Percentiles rank a stretch among this genome's conserved stretches.
These are phyloP conservation scores for Podospora didyma DNA, from an alignment of 495 filamentous ascomycete genomes.

Conservation along the genomic window DNA sequence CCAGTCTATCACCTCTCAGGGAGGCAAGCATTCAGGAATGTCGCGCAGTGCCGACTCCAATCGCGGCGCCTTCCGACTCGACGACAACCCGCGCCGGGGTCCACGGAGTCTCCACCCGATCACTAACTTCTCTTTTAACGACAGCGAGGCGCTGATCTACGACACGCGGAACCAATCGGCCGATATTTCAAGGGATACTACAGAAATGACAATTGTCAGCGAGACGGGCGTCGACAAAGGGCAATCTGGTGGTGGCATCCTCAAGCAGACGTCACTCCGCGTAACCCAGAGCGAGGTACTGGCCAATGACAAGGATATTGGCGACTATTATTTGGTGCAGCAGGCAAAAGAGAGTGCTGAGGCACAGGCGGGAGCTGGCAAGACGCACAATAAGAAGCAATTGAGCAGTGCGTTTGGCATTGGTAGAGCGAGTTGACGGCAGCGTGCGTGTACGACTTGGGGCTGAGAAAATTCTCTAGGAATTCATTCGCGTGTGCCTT, in stretches of 20 bases:
- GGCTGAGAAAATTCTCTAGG: too few species aligned
- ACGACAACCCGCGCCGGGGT: conserved; percentile 39
- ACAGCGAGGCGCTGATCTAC: conserved; percentile 49
- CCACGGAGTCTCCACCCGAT: conserved; percentile 41
- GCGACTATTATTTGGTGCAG: conserved; percentile 22
- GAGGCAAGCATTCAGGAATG: conserved; percentile 18
- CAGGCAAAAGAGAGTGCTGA: conserved; percentile 13
- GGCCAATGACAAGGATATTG: conserved; percentile 1
- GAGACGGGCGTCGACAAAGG: conserved; percentile 13
- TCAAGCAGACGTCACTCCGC: conserved; percentile 22
- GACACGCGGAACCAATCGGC: conserved; percentile 5
- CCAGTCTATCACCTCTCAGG: conserved; percentile 22
- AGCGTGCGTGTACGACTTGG: neutral
- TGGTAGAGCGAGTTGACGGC: neutral
- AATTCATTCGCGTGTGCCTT: too few species aligned
- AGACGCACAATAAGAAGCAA: conserved; percentile 1
- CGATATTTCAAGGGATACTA: neutral
- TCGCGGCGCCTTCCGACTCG: conserved; percentile 20
- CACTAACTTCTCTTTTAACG: conserved; percentile 45
- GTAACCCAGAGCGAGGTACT: conserved; percentile 9
- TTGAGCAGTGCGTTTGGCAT: conserved; percentile 5
- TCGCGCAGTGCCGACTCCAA: conserved; percentile 18
- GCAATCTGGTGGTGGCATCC: conserved; percentile 7
- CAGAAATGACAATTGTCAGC: neutral
- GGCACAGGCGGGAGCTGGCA: neutral